Conservation (phyloP, 331 rosid genomes). For the Ulmus americana region DNA sequence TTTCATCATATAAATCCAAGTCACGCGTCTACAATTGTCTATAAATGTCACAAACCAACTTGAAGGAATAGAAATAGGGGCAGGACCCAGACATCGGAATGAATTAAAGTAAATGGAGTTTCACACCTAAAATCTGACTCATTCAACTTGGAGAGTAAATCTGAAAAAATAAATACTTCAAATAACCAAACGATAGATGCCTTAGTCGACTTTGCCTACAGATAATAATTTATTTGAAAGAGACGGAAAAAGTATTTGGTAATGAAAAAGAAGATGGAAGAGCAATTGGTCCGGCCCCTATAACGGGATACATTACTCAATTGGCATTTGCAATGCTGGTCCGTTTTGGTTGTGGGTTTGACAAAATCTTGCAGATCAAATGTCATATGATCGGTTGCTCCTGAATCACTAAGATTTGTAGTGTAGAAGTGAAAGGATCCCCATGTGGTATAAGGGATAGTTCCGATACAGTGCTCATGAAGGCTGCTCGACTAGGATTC, state of each 20-base stretch:
- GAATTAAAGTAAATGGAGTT: too few relatives aligned
- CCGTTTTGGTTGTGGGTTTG: not conserved
- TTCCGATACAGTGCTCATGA: not conserved
- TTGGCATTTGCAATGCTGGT: too few relatives aligned
- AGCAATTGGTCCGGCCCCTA: slow-evolving; percentile 1
- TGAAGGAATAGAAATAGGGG: too few relatives aligned
- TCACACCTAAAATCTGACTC: too few relatives aligned
- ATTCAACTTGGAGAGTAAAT: not conserved
- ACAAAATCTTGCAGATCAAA: not conserved
- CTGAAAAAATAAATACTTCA: not conserved
- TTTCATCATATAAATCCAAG: too few relatives aligned
- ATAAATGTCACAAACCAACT: too few relatives aligned
- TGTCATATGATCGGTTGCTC: not conserved
- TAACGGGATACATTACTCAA: not conserved
- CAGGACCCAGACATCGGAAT: too few relatives aligned
- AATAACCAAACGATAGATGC: not conserved
- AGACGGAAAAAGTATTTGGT: not conserved
- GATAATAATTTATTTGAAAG: not conserved
- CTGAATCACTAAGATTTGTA: not conserved
- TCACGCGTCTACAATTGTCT: too few relatives aligned
- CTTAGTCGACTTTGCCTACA: not conserved
- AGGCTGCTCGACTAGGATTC: not conserved
- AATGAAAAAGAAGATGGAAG: not conserved
- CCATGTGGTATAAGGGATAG: not conserved
- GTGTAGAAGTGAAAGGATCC: too few relatives aligned